Evolutionary conservation across 2,329 filamentous ascomycete genomes (phyloP).

Genomic region (Aspergillus viridinutans): DNA sequence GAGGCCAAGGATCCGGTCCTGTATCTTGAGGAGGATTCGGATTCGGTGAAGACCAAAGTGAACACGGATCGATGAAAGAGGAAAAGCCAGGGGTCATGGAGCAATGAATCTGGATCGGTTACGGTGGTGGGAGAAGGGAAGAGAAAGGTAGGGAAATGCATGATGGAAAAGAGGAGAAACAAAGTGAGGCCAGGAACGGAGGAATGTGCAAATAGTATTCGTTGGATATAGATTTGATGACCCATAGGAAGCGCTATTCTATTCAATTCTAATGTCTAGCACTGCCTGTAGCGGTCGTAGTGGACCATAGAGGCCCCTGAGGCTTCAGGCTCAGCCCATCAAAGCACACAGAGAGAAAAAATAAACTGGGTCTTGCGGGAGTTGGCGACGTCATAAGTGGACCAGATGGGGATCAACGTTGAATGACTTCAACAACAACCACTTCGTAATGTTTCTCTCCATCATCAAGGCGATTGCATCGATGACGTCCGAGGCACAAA

Average conservation of each 20-base stretch:
- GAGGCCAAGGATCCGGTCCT: slow-evolving; percentile 1
- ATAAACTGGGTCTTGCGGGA: slow-evolving; percentile 1
- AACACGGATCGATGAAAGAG: background rate
- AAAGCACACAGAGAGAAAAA: background rate
- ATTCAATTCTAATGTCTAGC: background rate
- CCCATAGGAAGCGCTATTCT: background rate
- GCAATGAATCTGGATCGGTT: background rate
- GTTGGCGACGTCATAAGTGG: slow-evolving; percentile 4
- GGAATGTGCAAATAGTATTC: background rate
- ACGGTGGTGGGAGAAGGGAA: background rate
- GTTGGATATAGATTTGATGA: background rate
- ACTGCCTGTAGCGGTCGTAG: background rate
- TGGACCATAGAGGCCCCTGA: background rate
- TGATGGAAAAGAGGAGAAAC: background rate
- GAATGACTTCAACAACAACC: background rate
- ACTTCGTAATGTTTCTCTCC: background rate
- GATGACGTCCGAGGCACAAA: background rate
- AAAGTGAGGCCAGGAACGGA: background rate
- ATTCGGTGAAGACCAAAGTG: slow-evolving; percentile 3
- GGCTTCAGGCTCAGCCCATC: background rate
- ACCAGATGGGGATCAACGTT: background rate
- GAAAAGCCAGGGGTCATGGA: background rate
- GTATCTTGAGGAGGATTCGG: slow-evolving; percentile 1
- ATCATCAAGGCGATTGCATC: background rate
- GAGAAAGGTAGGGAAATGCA: background rate